Evolutionary conservation across 192 early-diverging fungal species (phyloP), one percentile per base, ranked within the genome.

Genomic region (Powellomyces hirtus): DNA sequence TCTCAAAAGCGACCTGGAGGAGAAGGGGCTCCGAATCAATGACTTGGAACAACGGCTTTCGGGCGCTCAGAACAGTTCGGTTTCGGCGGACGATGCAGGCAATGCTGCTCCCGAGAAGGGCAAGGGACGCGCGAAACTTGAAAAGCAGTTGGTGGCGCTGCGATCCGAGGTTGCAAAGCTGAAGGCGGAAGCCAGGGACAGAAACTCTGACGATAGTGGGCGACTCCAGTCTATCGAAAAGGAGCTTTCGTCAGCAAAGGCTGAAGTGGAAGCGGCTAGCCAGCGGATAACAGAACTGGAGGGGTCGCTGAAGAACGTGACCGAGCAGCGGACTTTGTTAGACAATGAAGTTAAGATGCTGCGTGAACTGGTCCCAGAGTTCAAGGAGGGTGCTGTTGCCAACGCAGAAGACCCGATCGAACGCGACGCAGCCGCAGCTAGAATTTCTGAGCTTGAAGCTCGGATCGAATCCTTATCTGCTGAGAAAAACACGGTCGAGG

Each of bases 251-350:
- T 18, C n/a, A 24, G 46, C 46, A 24, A 14, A 3, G 2, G 46
- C 3, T 26, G 27, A 62, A 31, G n/a, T 70, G 34, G 42, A 56
- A 27, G 61, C 50, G 26, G 38, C 53, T 35, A 50, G 38, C 45
- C 24, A 71, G 31, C 14, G 62, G 31, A 27, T 59, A 16, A 22
- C 1, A 13, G 67, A 53, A 18, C 40, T 62, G 24, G 42, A 57
- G 34, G 58, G 68, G 24, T 26, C 36, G 36, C 26, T 64, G 45
- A 20, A 10, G 13, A 20, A 2, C 4, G 27, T 50, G 11, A n/a
- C 16, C 38, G 31, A 13, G 14, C 26, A 33, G 18, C 42, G 27
- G 7, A 38, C 7, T 34, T 18, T 20, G 26, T 20, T 62, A 24
- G 26, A 33, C 4, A 2, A 34, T 1, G 60, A 62, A 30, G 0